A percentile compares a stretch with the other conserved stretches of the same genome.
Evolutionary conservation across 2,329 filamentous ascomycete genomes (phyloP).

Genomic region (Westerdykella ornata): DNA sequence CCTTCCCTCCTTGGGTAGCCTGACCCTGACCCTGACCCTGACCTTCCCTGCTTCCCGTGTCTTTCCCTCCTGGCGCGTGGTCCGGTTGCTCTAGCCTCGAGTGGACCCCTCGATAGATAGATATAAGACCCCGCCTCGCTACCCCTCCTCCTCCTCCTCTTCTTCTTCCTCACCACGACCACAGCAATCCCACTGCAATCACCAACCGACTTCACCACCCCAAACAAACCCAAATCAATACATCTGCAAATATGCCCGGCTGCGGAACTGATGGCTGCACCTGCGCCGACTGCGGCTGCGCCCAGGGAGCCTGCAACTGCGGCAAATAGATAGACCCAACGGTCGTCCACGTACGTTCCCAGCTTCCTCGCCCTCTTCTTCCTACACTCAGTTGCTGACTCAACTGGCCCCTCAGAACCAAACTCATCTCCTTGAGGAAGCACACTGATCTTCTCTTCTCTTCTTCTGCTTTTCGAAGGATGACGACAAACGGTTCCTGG

Average conservation of each 20-base stretch:
- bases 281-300: constrained; percentile 32
- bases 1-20: too few species aligned
- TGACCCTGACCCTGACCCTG: too few species aligned
- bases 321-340: constrained; percentile 22
- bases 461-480: not conserved
- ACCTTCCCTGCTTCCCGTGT: too few species aligned
- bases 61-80: too few species aligned
- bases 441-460: not conserved
- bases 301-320: constrained; percentile 29
- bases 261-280: constrained; percentile 31
- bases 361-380: not conserved
- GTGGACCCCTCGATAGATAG: too few species aligned
- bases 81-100: too few species aligned
- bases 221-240: constrained; percentile 6
- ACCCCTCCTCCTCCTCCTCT: constrained; percentile 5
- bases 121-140: constrained; percentile 8
- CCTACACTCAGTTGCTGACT: too few species aligned
- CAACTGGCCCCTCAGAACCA: too few species aligned
- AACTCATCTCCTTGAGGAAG: too few species aligned
- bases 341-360: constrained; percentile 5
- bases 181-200: constrained; percentile 5
- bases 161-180: constrained; percentile 1
- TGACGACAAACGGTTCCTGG: too few species aligned
- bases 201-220: constrained; percentile 1
- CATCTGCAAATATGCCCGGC: constrained; percentile 28